Conservation (phyloP, 352 stramenopile genomes). For the Pythium volutum region DNA sequence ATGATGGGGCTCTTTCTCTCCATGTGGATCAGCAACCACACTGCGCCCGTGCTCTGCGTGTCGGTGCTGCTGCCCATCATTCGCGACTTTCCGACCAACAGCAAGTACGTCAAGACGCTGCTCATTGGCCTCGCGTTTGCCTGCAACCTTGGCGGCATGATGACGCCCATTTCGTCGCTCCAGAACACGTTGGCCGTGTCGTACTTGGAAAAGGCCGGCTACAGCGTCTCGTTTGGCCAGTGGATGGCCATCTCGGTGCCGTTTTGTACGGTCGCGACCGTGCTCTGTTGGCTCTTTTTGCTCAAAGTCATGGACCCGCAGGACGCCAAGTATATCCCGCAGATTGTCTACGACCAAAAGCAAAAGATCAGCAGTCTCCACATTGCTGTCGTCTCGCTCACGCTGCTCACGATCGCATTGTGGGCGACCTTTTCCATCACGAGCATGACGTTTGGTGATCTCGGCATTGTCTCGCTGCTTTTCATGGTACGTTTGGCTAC, state of each 20-base stretch:
- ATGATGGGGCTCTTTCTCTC: constrained; percentile 91
- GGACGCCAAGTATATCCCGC: constrained; percentile 88
- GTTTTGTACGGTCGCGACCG: constrained; percentile 83
- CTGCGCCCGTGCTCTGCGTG: constrained; percentile 89
- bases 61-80: constrained; percentile 89
- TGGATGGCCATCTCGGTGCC: constrained; percentile 90
- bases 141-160: constrained; percentile 93
- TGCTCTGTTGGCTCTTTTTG: constrained; percentile 90
- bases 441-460: constrained; percentile 85
- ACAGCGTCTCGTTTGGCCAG: constrained; percentile 86
- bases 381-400: constrained; percentile 88
- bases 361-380: constrained; percentile 88
- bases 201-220: constrained; percentile 85
- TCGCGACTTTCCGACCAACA: constrained; percentile 81
- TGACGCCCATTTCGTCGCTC: constrained; percentile 91
- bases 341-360: constrained; percentile 92
- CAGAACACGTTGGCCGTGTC: constrained; percentile 87
- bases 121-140: constrained; percentile 91
- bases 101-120: constrained; percentile 87
- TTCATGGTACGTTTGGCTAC: constrained; percentile 83
- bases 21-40: constrained; percentile 95
- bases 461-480: constrained; percentile 90
- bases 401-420: constrained; percentile 87
- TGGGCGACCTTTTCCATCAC: constrained; percentile 89
- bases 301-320: constrained; percentile 83